phyloP scores from a whole-genome alignment of 306 rosid genomes.

The Sicyos edulis region DNA sequence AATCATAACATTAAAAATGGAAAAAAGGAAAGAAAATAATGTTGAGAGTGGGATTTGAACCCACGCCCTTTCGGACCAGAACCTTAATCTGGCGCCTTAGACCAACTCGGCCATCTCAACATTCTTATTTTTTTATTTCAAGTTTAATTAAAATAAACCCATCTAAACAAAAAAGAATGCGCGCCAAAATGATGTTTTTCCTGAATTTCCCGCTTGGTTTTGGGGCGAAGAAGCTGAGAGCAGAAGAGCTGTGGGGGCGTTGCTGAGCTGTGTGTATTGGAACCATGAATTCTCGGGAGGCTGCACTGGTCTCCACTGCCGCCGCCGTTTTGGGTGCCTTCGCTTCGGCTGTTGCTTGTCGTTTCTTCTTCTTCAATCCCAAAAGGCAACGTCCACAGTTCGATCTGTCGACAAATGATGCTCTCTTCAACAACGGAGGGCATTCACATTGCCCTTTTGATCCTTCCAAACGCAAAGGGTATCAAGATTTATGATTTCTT shows the following conservation, averaged over 20 bases:
- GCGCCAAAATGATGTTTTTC: not conserved
- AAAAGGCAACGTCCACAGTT: constrained; percentile 19
- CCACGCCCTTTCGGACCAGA: constrained; percentile 19
- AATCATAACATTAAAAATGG: too few species aligned
- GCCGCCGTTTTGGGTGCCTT: constrained; percentile 50
- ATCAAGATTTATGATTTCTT: not conserved
- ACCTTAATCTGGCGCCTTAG: constrained; percentile 16
- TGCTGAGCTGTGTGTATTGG: not conserved
- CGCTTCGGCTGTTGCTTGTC: constrained; percentile 53
- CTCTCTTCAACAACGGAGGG: constrained; percentile 23
- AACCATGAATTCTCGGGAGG: constrained; percentile 63
- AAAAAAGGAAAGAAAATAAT: not conserved
- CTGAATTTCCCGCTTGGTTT: constrained; percentile 31
- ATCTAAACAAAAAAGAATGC: not conserved
- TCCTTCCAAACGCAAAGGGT: constrained; percentile 78
- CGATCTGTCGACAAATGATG: constrained; percentile 33
- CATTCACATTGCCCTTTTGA: constrained; percentile 52
- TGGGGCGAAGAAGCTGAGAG: not conserved
- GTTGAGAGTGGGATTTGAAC: constrained; percentile 19
- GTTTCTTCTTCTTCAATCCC: constrained; percentile 41
- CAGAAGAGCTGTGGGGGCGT: not conserved
- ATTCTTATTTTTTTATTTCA: too few species aligned
- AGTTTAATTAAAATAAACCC: too few species aligned
- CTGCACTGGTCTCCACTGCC: constrained; percentile 49
- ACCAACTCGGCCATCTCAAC: constrained; percentile 21